Evolutionary conservation across 139 green algal species (phyloP), one percentile per base, ranked within the genome.

Genomic region (Picochlorum sp.): DNA sequence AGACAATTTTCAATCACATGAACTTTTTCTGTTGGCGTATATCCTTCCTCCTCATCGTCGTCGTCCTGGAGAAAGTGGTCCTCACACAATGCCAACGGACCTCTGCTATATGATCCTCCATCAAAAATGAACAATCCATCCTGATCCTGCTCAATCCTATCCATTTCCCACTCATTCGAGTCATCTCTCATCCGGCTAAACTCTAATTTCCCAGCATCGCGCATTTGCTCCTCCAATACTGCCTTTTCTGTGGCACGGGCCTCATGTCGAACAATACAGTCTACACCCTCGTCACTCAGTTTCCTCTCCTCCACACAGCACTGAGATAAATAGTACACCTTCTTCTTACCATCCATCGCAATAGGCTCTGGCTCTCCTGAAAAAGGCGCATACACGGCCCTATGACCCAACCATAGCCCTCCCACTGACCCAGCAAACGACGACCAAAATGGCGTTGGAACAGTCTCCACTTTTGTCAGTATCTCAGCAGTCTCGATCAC

Each of bases 61-160:
- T n/a, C 10, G 24, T n/a, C 31, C 6, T 38, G 23, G 4, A 20
- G 24, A 58, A 10, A 2, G 3, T 37, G 2, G 3, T 38, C 7
- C 59, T 64, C 26, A 38, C 2, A 67, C 37, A 68, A 52, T 45
- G 49, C 26, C 6, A 38, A 37, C 10, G 71, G 71, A 2, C 75
- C 75, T 18, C 54, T 44, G 23, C 62, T 77, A 54, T 78, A 82
- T 20, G 61, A 61, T 44, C 75, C 75, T 4, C 75, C 75, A 21
- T 82, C 75, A 61, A 82, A 82, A 16, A 82, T 56, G 16, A 80
- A 70, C 16, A 82, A 65, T 7, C 75, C 75, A 24, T 62, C 49
- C 45, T 81, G 62, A 28, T 64, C 63, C 3, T 37, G 8, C 6
- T 6, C 23, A 15, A 82, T 49, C 2, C n/a, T n/a, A 44, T 81